Conservation (phyloP, 495 filamentous ascomycete species). For the Xanthoparmelia taractica region DNA sequence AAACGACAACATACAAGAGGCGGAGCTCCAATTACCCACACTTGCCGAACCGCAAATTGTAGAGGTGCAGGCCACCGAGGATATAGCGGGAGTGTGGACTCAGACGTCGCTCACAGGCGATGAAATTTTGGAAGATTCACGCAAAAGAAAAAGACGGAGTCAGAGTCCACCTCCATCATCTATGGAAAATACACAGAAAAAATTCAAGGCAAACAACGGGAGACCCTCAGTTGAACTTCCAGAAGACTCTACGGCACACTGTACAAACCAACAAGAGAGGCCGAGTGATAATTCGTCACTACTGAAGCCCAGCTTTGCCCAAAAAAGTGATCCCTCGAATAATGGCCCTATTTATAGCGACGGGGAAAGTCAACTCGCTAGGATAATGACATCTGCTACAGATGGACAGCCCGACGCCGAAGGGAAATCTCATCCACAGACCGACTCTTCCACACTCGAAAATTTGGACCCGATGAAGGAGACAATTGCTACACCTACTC, state of each 20-base stretch:
- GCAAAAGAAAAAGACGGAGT: slow-evolving; percentile 69
- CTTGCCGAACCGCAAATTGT: slow-evolving; percentile 1
- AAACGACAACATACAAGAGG: slow-evolving; percentile 5
- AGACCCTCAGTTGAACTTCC: slow-evolving; percentile 29
- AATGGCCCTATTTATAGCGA: slow-evolving; percentile 4
- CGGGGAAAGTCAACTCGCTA: neutral
- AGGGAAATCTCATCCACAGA: neutral
- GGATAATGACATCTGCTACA: neutral
- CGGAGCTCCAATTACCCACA: slow-evolving; percentile 12
- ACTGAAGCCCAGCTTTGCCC: neutral
- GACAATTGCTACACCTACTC: neutral
- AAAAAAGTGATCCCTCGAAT: neutral
- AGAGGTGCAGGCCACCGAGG: slow-evolving; percentile 29
- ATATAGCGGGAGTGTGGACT: slow-evolving; percentile 22
- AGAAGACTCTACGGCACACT: slow-evolving; percentile 25
- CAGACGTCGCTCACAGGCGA: slow-evolving; percentile 18
- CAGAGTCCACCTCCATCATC: slow-evolving; percentile 55
- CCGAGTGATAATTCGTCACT: slow-evolving; percentile 18
- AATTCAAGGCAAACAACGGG: slow-evolving; percentile 34
- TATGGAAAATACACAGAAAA: slow-evolving; percentile 37
- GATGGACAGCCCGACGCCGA: neutral
- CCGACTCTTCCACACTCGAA: neutral
- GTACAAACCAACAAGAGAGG: slow-evolving; percentile 24
- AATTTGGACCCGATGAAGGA: slow-evolving; percentile 1
- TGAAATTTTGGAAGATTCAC: slow-evolving; percentile 50